phyloP scores from a whole-genome alignment of 495 filamentous ascomycete species.

The Aspergillus biplanus region DNA sequence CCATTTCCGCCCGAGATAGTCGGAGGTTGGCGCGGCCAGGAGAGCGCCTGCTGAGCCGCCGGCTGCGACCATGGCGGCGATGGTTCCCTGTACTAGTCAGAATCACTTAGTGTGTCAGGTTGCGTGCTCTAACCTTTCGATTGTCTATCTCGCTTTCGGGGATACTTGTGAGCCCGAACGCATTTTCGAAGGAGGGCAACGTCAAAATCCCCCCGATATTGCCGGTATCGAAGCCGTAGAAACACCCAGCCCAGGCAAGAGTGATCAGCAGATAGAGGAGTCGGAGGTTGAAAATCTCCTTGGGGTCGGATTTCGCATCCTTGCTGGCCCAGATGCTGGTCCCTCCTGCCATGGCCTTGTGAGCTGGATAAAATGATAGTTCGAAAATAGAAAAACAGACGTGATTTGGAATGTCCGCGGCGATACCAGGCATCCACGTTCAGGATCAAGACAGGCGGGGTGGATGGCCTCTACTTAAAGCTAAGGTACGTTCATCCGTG shows the following conservation, averaged over 20 bases:
- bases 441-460: not conserved
- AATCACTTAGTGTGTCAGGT: conserved; percentile 44
- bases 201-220: conserved; percentile 69
- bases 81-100: conserved; percentile 57
- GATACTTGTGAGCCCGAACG: conserved; percentile 27
- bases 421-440: not conserved
- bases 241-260: conserved; percentile 33
- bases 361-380: not conserved
- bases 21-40: conserved; percentile 56
- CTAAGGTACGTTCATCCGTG: not conserved
- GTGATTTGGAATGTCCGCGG: not conserved
- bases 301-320: conserved; percentile 30
- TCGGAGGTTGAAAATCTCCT: conserved; percentile 33
- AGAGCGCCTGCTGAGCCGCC: conserved; percentile 62
- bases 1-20: conserved; percentile 56
- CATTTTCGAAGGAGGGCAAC: conserved; percentile 58
- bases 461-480: not conserved
- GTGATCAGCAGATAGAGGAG: conserved; percentile 29
- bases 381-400: not conserved
- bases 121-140: conserved; percentile 27
- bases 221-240: conserved; percentile 65
- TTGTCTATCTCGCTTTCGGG: conserved; percentile 25
- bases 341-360: conserved; percentile 28
- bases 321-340: conserved; percentile 33
- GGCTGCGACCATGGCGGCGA: conserved; percentile 63